These are phyloP conservation scores for Stagonosporopsis vannaccii DNA, from an alignment of 2,329 filamentous ascomycete genomes.

Conservation along the genomic window DNA sequence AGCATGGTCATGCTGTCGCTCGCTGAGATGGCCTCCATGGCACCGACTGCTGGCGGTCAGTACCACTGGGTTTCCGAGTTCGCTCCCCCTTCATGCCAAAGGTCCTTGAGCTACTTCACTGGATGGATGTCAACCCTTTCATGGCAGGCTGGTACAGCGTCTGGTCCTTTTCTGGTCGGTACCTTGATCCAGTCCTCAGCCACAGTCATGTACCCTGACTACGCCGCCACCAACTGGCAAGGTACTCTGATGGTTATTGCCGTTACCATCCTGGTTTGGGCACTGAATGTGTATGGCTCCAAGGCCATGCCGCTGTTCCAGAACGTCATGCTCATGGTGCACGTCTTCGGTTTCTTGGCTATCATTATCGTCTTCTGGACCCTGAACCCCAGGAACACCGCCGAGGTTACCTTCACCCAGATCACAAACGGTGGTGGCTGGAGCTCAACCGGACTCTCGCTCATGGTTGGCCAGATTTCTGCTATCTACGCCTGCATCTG, in stretches of 20 bases:
- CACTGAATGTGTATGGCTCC: conserved; percentile 51
- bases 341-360: conserved; percentile 55
- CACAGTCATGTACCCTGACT: conserved; percentile 53
- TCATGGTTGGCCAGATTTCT: conserved; percentile 53
- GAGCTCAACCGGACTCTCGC: conserved; percentile 47
- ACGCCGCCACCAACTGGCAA: conserved; percentile 55
- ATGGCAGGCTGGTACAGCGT: conserved; percentile 60
- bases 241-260: conserved; percentile 59
- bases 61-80: conserved; percentile 48
- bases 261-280: conserved; percentile 53
- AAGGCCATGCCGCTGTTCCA: conserved; percentile 44
- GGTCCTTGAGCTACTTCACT: conserved; percentile 37
- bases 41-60: conserved; percentile 46
- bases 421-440: conserved; percentile 51
- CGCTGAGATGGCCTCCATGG: conserved; percentile 48
- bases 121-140: conserved; percentile 60
- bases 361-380: conserved; percentile 52
- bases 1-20: conserved; percentile 42
- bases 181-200: conserved; percentile 56
- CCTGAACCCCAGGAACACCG: conserved; percentile 39
- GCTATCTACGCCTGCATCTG: conserved; percentile 46
- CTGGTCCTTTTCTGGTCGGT: conserved; percentile 57
- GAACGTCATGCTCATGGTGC: conserved; percentile 48
- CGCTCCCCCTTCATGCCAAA: conserved; percentile 37
- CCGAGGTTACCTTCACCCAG: conserved; percentile 41